Conservation (phyloP, 768 basidiomycete species). For the Holtermannia corniformis region DNA sequence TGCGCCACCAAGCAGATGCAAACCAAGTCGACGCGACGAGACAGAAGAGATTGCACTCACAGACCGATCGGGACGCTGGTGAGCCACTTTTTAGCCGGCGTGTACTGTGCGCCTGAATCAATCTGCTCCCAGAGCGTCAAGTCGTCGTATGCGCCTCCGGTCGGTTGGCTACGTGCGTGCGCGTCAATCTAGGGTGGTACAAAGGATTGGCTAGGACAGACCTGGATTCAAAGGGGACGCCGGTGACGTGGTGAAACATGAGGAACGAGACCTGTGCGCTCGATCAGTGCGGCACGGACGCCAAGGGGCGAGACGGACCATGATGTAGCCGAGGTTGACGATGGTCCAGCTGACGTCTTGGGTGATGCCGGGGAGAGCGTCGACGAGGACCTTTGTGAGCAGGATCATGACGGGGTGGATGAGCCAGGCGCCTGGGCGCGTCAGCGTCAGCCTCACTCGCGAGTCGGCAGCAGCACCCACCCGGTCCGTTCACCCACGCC, state of each 20-base stretch:
- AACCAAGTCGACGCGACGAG: no score
- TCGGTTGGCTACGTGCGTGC: slow-evolving; percentile 21
- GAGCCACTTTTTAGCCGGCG: slow-evolving; percentile 96
- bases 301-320: slow-evolving; percentile 50
- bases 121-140: slow-evolving; percentile 99
- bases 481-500: slow-evolving; percentile 42
- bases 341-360: slow-evolving; percentile 93
- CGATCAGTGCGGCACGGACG: not conserved
- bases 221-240: slow-evolving; percentile 76
- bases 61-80: slow-evolving; percentile 77
- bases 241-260: slow-evolving; percentile 98
- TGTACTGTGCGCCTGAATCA: slow-evolving; percentile 96
- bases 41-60: no score
- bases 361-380: slow-evolving; percentile 86
- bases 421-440: slow-evolving; percentile 76
- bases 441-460: not conserved
- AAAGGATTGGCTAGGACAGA: slow-evolving; percentile 8
- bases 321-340: slow-evolving; percentile 80
- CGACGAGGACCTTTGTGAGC: slow-evolving; percentile 80
- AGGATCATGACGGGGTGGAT: slow-evolving; percentile 92
- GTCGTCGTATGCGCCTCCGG: slow-evolving; percentile 89
- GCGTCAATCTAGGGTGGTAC: slow-evolving; percentile 45
- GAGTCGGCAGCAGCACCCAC: slow-evolving; percentile 20
- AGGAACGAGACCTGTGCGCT: slow-evolving; percentile 71
- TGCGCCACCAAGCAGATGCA: no score